Evolutionary conservation across 179 eudicot species (phyloP), one percentile per base, ranked within the genome.

Genomic region (Spinacia oleracea): DNA sequence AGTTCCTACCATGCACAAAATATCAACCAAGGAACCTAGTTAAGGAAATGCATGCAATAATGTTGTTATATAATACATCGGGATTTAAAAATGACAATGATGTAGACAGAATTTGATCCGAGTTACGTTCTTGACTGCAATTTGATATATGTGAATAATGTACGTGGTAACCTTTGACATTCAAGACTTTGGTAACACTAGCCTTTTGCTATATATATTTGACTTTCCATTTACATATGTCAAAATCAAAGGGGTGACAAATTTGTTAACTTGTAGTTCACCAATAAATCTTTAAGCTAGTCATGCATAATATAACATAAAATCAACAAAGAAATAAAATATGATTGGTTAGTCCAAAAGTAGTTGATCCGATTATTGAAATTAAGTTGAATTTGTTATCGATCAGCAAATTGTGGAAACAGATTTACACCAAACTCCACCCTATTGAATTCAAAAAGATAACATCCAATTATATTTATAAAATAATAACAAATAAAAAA

Each of bases 381-480:
- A 65, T 73, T 51, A 6, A 27, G 35, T 45, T 55, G n/a, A 31
- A 73, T 68, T 32, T 70, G 53, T 45, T 81, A 75, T 69, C 45
- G 35, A 75, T 69, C 45, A 46, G 10, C 64, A 59, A 75, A 18
- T 80, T 75, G 55, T 72, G 77, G 38, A 38, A 81, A 77, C 63
- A 66, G n/a, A 73, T 72, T 71, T 82, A 53, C 70, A 79, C 81
- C 84, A 73, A 82, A 82, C 78, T 42, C 68, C 73, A 48, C 62
- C 68, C 40, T 74, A 78, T 59, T 16, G 20, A 67, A 67, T 59
- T 65, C 15, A 69, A 27, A 58, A 63, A 32, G 27, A 71, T 46
- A 12, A 8, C 46, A 38, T 15, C 20, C 46, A n/a, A 48, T 29
- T 70, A 55, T 40, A 76, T 55, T 43, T 10, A 1, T 27, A 72